These are phyloP conservation scores for Furcasterigmium furcatum DNA, from an alignment of 2,329 filamentous ascomycete genomes.

Conservation along the genomic window DNA sequence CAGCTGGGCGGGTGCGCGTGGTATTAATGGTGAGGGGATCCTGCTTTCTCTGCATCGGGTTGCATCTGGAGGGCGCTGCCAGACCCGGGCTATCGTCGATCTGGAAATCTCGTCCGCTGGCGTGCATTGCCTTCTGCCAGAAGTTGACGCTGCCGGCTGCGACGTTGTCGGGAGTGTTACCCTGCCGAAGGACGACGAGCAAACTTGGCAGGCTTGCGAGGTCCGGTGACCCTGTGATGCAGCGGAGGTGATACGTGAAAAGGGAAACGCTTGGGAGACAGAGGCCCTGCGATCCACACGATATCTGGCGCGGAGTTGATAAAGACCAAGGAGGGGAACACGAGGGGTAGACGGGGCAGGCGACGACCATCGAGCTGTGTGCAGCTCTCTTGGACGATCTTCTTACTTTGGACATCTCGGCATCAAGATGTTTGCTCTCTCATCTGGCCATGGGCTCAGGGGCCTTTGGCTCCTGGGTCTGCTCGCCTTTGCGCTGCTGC, in stretches of 20 bases:
- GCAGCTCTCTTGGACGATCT: neutral
- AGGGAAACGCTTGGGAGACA: neutral
- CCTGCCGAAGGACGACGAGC: neutral
- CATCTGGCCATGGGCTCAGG: neutral
- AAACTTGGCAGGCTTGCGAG: neutral
- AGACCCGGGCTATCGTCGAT: neutral
- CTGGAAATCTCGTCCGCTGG: neutral
- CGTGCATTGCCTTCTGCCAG: neutral
- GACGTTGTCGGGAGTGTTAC: no score
- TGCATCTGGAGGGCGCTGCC: no score
- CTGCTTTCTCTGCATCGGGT: no score
- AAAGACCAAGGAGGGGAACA: neutral
- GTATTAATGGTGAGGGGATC: no score
- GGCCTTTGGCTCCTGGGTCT: neutral
- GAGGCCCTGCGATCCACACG: neutral
- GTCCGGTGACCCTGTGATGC: neutral
- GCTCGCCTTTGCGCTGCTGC: neutral
- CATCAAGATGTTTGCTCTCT: neutral
- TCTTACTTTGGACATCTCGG: neutral
- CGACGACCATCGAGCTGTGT: no score
- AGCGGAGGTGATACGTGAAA: neutral
- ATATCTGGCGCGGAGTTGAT: neutral
- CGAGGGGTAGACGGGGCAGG: no score
- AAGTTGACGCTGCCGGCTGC: no score
- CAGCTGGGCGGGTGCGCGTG: no score